phyloP scores from a whole-genome alignment of 352 stramenopile species.

The Phytophthora lateralis region DNA sequence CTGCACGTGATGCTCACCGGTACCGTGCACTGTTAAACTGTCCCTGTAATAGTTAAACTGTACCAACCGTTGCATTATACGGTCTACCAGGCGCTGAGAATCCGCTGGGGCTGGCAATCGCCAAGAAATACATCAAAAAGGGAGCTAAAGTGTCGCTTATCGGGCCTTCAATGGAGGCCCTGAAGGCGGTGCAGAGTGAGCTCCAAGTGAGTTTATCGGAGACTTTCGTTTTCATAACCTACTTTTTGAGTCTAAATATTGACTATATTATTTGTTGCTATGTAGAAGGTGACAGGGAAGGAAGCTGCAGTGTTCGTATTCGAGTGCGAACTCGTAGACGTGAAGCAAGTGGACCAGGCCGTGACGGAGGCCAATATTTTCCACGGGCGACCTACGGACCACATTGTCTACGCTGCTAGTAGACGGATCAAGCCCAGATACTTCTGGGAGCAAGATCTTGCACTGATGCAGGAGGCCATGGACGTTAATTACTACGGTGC shows the following conservation, averaged over 20 bases:
- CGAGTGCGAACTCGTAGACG: slow-evolving; percentile 49
- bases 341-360: slow-evolving; percentile 36
- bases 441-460: slow-evolving; percentile 61
- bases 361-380: slow-evolving; percentile 63
- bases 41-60: background rate
- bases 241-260: slow-evolving; percentile 1
- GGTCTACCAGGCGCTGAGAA: slow-evolving; percentile 36
- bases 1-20: slow-evolving; percentile 71
- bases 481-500: slow-evolving; percentile 69
- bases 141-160: slow-evolving; percentile 65
- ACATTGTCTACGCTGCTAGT: slow-evolving; percentile 59
- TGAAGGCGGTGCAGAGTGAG: slow-evolving; percentile 41
- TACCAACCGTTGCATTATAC: background rate
- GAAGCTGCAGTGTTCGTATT: slow-evolving; percentile 40
- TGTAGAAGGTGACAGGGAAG: slow-evolving; percentile 22
- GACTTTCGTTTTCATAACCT: background rate
- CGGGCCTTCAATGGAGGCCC: slow-evolving; percentile 37
- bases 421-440: slow-evolving; percentile 38
- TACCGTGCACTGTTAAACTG: slow-evolving; percentile 8
- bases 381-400: slow-evolving; percentile 59
- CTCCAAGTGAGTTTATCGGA: slow-evolving; percentile 34
- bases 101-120: slow-evolving; percentile 59
- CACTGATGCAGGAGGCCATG: slow-evolving; percentile 47
- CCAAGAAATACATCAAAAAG: slow-evolving; percentile 58
- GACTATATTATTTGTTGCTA: background rate